phyloP scores from a whole-genome alignment of 2,329 filamentous ascomycete genomes.

The Monosporascus sp. region DNA sequence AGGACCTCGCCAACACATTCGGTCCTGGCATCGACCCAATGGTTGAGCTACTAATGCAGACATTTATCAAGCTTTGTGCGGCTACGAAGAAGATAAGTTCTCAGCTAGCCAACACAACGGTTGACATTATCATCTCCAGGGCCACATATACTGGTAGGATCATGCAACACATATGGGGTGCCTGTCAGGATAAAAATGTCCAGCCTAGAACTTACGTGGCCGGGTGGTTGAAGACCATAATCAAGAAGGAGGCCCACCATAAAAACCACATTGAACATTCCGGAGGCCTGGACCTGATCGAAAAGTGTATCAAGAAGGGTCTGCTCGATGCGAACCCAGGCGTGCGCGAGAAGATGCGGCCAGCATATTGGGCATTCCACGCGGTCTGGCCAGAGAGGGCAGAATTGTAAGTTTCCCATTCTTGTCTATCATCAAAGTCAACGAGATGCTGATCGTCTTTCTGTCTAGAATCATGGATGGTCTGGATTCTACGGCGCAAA shows the following conservation, averaged over 20 bases:
- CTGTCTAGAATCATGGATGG: conserved; percentile 66
- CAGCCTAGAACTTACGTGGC: conserved; percentile 75
- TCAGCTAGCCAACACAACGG: conserved; percentile 73
- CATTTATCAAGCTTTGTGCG: conserved; percentile 81
- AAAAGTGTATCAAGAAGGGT: conserved; percentile 85
- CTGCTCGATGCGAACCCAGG: conserved; percentile 85
- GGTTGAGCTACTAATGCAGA: conserved; percentile 86
- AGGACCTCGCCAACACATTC: conserved; percentile 74
- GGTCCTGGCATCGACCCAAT: conserved; percentile 79
- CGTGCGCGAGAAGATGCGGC: conserved; percentile 80
- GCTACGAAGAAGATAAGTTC: conserved; percentile 91
- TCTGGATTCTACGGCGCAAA: conserved; percentile 74
- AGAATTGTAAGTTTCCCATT: conserved; percentile 53
- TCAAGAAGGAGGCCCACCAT: conserved; percentile 73
- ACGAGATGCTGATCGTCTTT: conserved; percentile 2
- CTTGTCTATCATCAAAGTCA: not conserved
- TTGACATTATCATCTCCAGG: conserved; percentile 75
- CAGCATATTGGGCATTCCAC: conserved; percentile 81
- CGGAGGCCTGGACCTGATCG: conserved; percentile 75
- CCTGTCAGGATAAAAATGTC: conserved; percentile 89
- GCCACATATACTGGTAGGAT: conserved; percentile 76
- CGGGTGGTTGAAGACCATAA: conserved; percentile 77
- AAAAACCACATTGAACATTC: conserved; percentile 79
- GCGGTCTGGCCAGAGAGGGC: conserved; percentile 73
- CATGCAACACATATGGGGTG: conserved; percentile 78